A percentile compares a stretch with the other conserved stretches of the same genome.
phyloP scores from a whole-genome alignment of 2,329 filamentous ascomycete species.

The Pseudogymnoascus sp. region DNA sequence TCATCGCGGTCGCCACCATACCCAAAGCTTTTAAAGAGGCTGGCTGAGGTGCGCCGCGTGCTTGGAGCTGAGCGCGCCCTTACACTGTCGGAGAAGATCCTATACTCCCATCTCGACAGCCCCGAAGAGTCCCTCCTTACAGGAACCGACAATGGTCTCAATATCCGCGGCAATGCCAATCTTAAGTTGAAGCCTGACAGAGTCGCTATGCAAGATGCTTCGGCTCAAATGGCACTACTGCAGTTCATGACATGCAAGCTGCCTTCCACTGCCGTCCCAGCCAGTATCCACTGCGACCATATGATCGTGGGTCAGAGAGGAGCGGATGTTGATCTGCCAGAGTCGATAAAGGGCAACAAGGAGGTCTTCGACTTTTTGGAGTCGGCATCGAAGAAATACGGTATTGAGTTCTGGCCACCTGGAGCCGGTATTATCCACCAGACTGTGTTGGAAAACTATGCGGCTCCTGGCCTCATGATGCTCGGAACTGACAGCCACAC shows the following conservation, averaged over 20 bases:
- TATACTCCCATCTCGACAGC: slow-evolving; percentile 90
- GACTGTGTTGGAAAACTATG: slow-evolving; percentile 95
- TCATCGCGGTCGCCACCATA: slow-evolving; percentile 57
- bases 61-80: slow-evolving; percentile 56
- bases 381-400: slow-evolving; percentile 82
- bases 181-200: slow-evolving; percentile 95
- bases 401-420: slow-evolving; percentile 92
- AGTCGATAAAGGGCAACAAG: slow-evolving; percentile 83
- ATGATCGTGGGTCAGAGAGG: slow-evolving; percentile 95
- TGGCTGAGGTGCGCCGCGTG: slow-evolving; percentile 65
- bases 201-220: slow-evolving; percentile 98
- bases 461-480: slow-evolving; percentile 97
- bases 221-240: slow-evolving; percentile 93
- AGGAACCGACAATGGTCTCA: slow-evolving; percentile 72
- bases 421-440: slow-evolving; percentile 96
- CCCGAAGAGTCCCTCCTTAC: slow-evolving; percentile 79
- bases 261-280: slow-evolving; percentile 81
- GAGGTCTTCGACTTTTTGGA: slow-evolving; percentile 98
- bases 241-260: slow-evolving; percentile 98
- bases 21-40: slow-evolving; percentile 68
- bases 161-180: slow-evolving; percentile 81
- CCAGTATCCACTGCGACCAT: slow-evolving; percentile 98
- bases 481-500: slow-evolving; percentile 96
- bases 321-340: slow-evolving; percentile 73
- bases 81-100: slow-evolving; percentile 93